Evolutionary conservation across 768 basidiomycete species (phyloP).

Genomic region (Calvatia gigantea): DNA sequence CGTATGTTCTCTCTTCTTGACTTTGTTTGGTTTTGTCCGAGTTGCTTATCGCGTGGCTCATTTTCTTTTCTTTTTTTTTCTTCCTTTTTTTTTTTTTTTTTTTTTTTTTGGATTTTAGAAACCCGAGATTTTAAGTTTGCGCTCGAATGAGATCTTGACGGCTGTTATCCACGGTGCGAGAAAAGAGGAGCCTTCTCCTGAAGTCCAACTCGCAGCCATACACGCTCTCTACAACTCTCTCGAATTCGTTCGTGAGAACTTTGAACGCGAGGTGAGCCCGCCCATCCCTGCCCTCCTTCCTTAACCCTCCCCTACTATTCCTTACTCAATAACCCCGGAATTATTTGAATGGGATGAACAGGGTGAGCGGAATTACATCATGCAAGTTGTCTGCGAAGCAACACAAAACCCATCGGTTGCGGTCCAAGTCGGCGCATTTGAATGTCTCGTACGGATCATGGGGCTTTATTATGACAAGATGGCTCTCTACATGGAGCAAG

Average conservation of each 20-base stretch:
- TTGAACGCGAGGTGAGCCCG: conserved; percentile 92
- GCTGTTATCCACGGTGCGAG: conserved; percentile 98
- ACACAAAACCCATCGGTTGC: conserved; percentile 78
- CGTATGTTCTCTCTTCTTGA: no score
- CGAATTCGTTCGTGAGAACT: conserved; percentile 97
- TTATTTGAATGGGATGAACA: conserved; percentile 29
- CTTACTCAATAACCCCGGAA: neutral
- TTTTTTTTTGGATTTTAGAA: conserved; percentile 51
- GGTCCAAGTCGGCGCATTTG: conserved; percentile 96
- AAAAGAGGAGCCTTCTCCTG: conserved; percentile 87
- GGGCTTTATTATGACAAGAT: conserved; percentile 98
- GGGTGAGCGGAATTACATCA: conserved; percentile 99
- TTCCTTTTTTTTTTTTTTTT: conserved; percentile 7
- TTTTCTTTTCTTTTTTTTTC: conserved; percentile 9
- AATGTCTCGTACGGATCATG: conserved; percentile 96
- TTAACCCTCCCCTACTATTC: conserved; percentile 2
- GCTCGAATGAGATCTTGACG: conserved; percentile 96
- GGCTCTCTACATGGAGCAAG: conserved; percentile 99
- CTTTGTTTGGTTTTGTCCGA: no score
- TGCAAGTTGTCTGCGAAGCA: conserved; percentile 99
- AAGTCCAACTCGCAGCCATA: conserved; percentile 93
- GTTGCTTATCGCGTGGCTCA: no score
- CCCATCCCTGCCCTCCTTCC: no score
- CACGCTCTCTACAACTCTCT: conserved; percentile 92
- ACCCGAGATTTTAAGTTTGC: conserved; percentile 84